Base-by-base conservation (phyloP, 805 yeast species). In the Candida ascalaphidarum region DNA sequence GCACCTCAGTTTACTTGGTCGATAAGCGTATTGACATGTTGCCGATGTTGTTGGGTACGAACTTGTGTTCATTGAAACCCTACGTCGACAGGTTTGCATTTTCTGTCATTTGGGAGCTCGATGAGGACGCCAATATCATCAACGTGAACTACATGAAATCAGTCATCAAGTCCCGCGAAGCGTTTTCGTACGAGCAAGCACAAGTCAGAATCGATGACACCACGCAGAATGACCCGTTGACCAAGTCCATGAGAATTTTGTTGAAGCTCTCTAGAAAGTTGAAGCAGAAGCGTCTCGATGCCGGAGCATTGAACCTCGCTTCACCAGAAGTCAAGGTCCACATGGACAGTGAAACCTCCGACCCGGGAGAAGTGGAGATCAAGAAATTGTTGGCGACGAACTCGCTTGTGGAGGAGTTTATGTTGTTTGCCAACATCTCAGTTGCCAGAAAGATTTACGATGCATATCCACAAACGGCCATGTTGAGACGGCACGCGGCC, bases 1-100 rank as follows among this genome's bases (percentile, higher is more conserved):
- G 96, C 45, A 92, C 98, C 0, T 88, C 98, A 4, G 96, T 92
- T 3, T 92, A 92, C 56, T 65, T 92, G 32, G 99, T 92, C 10
- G 98, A 92, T 52, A 89, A 92, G 57, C 82, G 99, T 69, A 92
- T 92, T 43, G 99, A 92, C 68, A 92, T 92, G 99, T 66, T 92
- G 38, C 99, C 99, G 5, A 76, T 82, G 78, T 58, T 92, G 25
- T 67, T 92, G 32, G 97, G 98, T 52, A 92, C 98, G 3, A 92
- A 92, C 52, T 61, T 92, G 44, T 92, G 99, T 65, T 92, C 98
- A 4, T 68, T 92, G 48, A 81, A 82, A 48, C 96, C 97, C 4
- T 79, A 84, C 48, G 96, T 92, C 23, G 98, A 92, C 39, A 73
- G 99, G 53, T 92, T 76, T 61, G 94, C 98, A 1, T 92, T 92